Conservation (phyloP, 495 filamentous ascomycete genomes). For the Penicillium canariense region DNA sequence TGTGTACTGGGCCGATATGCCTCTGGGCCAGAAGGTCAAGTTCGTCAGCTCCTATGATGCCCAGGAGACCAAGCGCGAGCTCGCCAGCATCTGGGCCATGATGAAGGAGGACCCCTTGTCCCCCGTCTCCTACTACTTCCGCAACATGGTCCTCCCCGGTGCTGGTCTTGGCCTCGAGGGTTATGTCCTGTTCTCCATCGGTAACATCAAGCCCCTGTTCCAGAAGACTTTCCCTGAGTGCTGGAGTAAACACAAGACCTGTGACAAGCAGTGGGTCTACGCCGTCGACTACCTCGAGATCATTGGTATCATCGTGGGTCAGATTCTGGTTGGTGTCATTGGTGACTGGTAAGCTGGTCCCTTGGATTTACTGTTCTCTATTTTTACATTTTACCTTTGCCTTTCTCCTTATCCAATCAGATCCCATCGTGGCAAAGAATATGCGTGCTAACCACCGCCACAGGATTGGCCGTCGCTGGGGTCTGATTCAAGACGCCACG, state of each 20-base stretch:
- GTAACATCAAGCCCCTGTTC: slow-evolving; percentile 79
- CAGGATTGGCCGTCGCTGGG: slow-evolving; percentile 83
- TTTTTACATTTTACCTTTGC: neutral
- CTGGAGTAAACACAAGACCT: slow-evolving; percentile 64
- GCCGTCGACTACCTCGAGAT: slow-evolving; percentile 84
- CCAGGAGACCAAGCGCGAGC: slow-evolving; percentile 61
- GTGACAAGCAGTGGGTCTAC: slow-evolving; percentile 70
- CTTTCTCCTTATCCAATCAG: neutral
- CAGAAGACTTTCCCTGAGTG: slow-evolving; percentile 64
- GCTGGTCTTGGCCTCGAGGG: slow-evolving; percentile 85
- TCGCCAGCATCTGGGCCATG: slow-evolving; percentile 68
- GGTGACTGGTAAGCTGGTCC: slow-evolving; percentile 49
- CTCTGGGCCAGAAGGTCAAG: slow-evolving; percentile 57
- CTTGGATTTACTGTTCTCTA: neutral
- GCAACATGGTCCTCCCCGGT: slow-evolving; percentile 84
- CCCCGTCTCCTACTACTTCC: slow-evolving; percentile 77
- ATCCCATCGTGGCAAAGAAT: neutral
- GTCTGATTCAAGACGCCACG: slow-evolving; percentile 85
- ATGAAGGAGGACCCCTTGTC: slow-evolving; percentile 75
- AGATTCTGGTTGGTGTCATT: slow-evolving; percentile 68
- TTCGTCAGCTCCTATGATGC: slow-evolving; percentile 72
- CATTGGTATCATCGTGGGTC: slow-evolving; percentile 83
- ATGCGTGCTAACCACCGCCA: neutral
- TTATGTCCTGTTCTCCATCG: slow-evolving; percentile 93
- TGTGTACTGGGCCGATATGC: slow-evolving; percentile 85